Evolutionary conservation across 1,139 yeast species (phyloP).

Genomic region (Lodderomyces oxycetoniae): DNA sequence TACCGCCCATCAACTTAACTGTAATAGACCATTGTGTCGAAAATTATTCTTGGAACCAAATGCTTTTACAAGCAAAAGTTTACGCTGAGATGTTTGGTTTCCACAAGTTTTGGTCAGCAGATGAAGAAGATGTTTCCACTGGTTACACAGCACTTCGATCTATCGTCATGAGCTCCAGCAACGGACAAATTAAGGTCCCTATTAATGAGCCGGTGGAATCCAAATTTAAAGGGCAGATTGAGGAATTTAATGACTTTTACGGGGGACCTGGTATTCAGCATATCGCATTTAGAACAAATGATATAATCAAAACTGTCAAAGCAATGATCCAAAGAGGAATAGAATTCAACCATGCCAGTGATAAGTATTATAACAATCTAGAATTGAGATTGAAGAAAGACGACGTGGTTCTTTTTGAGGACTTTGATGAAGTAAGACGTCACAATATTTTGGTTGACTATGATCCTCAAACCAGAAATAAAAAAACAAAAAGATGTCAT

Average conservation of each 20-base stretch:
- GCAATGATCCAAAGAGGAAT: slow-evolving; percentile 56
- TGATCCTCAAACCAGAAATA: slow-evolving; percentile 44
- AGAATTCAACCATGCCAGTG: slow-evolving; percentile 61
- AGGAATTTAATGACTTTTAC: slow-evolving; percentile 71
- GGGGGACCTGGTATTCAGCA: slow-evolving; percentile 85
- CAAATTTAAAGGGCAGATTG: slow-evolving; percentile 65
- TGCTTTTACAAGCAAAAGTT: slow-evolving; percentile 53
- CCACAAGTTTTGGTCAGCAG: slow-evolving; percentile 80
- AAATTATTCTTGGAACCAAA: slow-evolving; percentile 66
- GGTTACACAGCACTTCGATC: slow-evolving; percentile 66
- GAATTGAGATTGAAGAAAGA: slow-evolving; percentile 33
- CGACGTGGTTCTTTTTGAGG: slow-evolving; percentile 44
- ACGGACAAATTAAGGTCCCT: slow-evolving; percentile 70
- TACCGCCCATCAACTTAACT: slow-evolving; percentile 35
- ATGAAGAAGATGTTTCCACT: slow-evolving; percentile 68
- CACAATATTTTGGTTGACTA: slow-evolving; percentile 67
- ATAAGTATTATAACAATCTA: slow-evolving; percentile 51
- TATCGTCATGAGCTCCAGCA: slow-evolving; percentile 69
- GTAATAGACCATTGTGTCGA: slow-evolving; percentile 76
- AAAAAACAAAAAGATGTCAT: slow-evolving; percentile 37
- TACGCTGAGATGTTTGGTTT: slow-evolving; percentile 66
- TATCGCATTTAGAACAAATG: slow-evolving; percentile 59
- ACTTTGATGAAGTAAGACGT: slow-evolving; percentile 32
- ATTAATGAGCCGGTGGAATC: slow-evolving; percentile 80
- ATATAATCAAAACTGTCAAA: slow-evolving; percentile 56